Conservation (phyloP, 306 rosid genomes). For the Malus sylvestris region DNA sequence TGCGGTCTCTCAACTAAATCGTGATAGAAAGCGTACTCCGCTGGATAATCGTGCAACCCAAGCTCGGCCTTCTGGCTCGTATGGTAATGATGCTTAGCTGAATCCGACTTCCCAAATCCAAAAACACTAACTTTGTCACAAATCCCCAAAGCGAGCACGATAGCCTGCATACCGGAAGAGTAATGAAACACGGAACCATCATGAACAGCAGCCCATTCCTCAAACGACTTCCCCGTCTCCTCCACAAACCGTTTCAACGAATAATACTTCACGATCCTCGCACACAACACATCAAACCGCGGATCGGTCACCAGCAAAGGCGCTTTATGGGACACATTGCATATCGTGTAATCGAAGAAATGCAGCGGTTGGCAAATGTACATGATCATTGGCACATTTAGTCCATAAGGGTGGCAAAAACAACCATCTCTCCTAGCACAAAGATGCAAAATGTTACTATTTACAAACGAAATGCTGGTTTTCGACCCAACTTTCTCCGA, state of each 20-base stretch:
- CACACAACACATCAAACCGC: constrained; percentile 61
- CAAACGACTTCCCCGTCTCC: constrained; percentile 56
- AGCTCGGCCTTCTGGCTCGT: constrained; percentile 89
- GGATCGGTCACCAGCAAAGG: constrained; percentile 79
- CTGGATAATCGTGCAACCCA: constrained; percentile 86
- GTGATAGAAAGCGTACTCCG: constrained; percentile 72
- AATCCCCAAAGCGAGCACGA: constrained; percentile 81
- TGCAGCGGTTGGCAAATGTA: constrained; percentile 86
- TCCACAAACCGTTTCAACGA: constrained; percentile 75
- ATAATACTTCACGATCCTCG: constrained; percentile 84
- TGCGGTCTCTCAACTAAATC: constrained; percentile 53
- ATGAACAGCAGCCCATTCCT: constrained; percentile 63
- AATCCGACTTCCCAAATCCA: constrained; percentile 80
- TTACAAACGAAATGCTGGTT: constrained; percentile 74
- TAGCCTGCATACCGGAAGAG: constrained; percentile 96
- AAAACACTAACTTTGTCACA: constrained; percentile 76
- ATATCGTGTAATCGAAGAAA: constrained; percentile 72
- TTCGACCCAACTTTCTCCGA: constrained; percentile 70
- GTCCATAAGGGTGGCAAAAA: constrained; percentile 85
- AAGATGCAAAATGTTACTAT: constrained; percentile 82
- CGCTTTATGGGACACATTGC: constrained; percentile 66
- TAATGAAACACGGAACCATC: constrained; percentile 79
- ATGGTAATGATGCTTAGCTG: constrained; percentile 88
- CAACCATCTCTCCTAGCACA: constrained; percentile 84
- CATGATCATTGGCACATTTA: constrained; percentile 63